Evolutionary conservation across 805 yeast species (phyloP).

Genomic region (Wickerhamiella cacticola): DNA sequence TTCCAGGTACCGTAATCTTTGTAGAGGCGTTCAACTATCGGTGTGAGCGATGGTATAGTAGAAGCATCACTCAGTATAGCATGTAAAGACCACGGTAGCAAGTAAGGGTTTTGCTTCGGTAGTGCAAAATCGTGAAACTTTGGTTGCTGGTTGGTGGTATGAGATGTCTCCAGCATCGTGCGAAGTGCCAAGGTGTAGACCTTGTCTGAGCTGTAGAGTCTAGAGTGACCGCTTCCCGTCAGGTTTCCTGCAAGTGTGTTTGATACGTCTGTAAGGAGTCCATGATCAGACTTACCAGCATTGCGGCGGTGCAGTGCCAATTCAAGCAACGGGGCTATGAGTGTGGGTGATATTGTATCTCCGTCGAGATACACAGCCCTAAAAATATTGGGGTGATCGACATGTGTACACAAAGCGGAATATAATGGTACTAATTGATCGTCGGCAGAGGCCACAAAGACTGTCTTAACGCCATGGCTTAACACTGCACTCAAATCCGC

Average conservation of each 20-base stretch:
- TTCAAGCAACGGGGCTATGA: slow-evolving; percentile 61
- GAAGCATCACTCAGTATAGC: slow-evolving; percentile 54
- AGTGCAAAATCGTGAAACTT: slow-evolving; percentile 37
- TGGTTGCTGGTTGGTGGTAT: slow-evolving; percentile 32
- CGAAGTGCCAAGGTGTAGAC: slow-evolving; percentile 74
- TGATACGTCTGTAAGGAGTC: slow-evolving; percentile 74
- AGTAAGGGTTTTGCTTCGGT: slow-evolving; percentile 61
- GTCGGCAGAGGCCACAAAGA: slow-evolving; percentile 78
- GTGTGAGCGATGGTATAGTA: slow-evolving; percentile 34
- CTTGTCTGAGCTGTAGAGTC: slow-evolving; percentile 67
- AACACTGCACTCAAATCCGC: slow-evolving; percentile 56
- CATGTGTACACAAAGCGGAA: slow-evolving; percentile 71
- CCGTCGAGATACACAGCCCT: slow-evolving; percentile 85
- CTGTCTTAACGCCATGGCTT: slow-evolving; percentile 58
- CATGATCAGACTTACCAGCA: slow-evolving; percentile 71
- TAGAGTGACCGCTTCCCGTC: slow-evolving; percentile 93
- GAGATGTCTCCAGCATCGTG: slow-evolving; percentile 61
- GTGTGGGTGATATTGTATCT: slow-evolving; percentile 62
- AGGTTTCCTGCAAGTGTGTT: slow-evolving; percentile 72
- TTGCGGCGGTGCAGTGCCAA: slow-evolving; percentile 65
- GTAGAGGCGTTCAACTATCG: slow-evolving; percentile 49
- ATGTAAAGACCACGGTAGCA: slow-evolving; percentile 85
- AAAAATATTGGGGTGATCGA: slow-evolving; percentile 79
- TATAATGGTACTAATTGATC: slow-evolving; percentile 92
- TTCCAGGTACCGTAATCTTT: slow-evolving; percentile 73